Base-by-base conservation (phyloP, 306 rosid genomes). In the Lathyrus oleraceus region DNA sequence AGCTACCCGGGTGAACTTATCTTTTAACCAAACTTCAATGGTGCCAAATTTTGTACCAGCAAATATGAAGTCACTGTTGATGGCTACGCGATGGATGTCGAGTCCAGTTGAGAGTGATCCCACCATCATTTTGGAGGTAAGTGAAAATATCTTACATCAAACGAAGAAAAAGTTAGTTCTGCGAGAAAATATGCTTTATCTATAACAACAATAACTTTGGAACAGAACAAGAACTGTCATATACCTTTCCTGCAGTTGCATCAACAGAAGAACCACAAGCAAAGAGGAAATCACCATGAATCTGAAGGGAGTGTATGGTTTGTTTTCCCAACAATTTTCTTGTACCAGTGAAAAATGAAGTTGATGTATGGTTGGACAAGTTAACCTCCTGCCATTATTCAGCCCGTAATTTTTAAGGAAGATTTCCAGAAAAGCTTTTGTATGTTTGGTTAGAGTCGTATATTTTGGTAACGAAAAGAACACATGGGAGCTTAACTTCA, bases 321-420 rank as follows among this genome's bases (percentile, higher is more conserved):
- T 94, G 98, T 78, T 90, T 94, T 69, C 97, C 87, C 64, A 94
- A 67, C 60, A 94, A 71, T 78, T 85, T 94, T 78, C 88, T 84
- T 60, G 92, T 86, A 1, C 97, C 97, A 2, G 96, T 71, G 78
- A 88, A 94, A 84, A 90, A 84, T 68, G 90, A 68, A 67, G 61
- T 85, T 63, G 90, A 77, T 66, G 90, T 84, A 23, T 81, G 35
- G 3, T 68, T 78, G 47, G 83, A 67, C 81, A 94, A 84, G 85
- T 94, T 81, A 72, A 94, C 89, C 79, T 94, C 98, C 98, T 94
- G 94, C 71, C 57, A 70, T 53, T 45, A 7, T 74, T 65, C 39
- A 43, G 45, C 21, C 30, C 66, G 54, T 47, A 76, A 43, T 36
- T 54, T 40, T 69, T 72, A 73, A 70, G 43, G 21, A 40, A 69